Percentiles rank a stretch among this genome's conserved stretches.
Evolutionary conservation across 352 stramenopile species (phyloP).

Genomic region (Salisapilia sapeloensis): DNA sequence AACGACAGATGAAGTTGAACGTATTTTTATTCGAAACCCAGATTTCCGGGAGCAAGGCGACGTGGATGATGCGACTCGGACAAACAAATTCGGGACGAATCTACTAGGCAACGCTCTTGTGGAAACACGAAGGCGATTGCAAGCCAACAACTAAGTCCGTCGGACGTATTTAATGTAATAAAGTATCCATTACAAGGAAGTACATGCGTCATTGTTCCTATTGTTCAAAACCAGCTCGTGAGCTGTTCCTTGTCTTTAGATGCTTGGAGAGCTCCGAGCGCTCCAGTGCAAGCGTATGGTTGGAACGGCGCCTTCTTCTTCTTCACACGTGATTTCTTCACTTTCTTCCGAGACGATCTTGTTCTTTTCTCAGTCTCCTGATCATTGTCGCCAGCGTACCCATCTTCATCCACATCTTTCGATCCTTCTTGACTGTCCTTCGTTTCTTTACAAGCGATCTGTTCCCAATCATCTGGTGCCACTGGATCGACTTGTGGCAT

Average conservation of each 20-base stretch:
- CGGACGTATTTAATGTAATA: too few species aligned
- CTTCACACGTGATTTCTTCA: slow-evolving; percentile 8
- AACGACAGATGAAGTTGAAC: slow-evolving; percentile 13
- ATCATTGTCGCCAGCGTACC: slow-evolving; percentile 50
- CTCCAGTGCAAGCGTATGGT: slow-evolving; percentile 49
- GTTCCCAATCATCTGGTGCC: slow-evolving; percentile 14
- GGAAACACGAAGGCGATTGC: slow-evolving; percentile 22
- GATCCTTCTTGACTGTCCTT: not conserved
- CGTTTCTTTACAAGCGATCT: slow-evolving; percentile 1
- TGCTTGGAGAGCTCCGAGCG: slow-evolving; percentile 28
- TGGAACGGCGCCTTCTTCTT: slow-evolving; percentile 17
- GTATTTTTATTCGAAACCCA: slow-evolving; percentile 15
- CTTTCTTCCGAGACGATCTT: slow-evolving; percentile 1
- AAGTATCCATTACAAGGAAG: too few species aligned
- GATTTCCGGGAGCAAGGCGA: slow-evolving; percentile 18
- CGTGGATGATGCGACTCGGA: slow-evolving; percentile 10
- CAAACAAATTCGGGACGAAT: slow-evolving; percentile 25
- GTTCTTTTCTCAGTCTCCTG: slow-evolving; percentile 25
- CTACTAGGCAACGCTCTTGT: slow-evolving; percentile 38
- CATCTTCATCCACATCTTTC: slow-evolving; percentile 12
- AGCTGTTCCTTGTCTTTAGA: slow-evolving; percentile 48
- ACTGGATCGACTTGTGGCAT: slow-evolving; percentile 3
- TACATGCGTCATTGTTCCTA: too few species aligned
- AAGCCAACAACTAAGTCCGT: too few species aligned
- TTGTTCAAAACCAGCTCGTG: too few species aligned